These are phyloP conservation scores for Sonneratia alba DNA, from an alignment of 345 rosid species.

Conservation along the genomic window DNA sequence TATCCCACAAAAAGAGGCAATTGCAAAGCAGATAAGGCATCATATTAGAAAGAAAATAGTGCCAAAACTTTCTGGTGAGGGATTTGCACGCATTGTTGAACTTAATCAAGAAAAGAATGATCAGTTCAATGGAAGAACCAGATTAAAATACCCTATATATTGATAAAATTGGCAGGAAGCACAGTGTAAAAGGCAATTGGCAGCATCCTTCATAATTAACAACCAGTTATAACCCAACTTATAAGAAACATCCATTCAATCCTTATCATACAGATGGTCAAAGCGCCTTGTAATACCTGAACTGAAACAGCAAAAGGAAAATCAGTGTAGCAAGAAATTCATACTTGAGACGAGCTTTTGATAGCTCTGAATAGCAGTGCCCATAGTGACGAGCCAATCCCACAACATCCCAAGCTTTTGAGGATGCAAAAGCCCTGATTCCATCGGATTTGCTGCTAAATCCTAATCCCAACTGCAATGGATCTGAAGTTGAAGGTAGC, in stretches of 20 bases:
- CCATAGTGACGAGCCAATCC: constrained; percentile 44
- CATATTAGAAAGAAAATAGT: neutral
- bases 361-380: constrained; percentile 86
- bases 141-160: neutral
- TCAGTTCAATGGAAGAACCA: neutral
- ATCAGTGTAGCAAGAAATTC: neutral
- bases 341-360: constrained; percentile 95
- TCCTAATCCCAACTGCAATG: constrained; percentile 26
- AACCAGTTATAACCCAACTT: neutral
- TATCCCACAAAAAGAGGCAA: neutral
- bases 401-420: constrained; percentile 20
- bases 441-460: constrained; percentile 22
- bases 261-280: neutral
- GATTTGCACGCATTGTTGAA: neutral
- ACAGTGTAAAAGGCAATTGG: neutral
- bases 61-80: neutral
- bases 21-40: neutral
- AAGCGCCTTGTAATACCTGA: neutral
- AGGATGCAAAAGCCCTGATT: constrained; percentile 20
- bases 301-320: neutral
- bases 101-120: neutral
- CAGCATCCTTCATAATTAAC: neutral
- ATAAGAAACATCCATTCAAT: neutral
- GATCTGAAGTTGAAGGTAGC: constrained; percentile 9
- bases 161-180: neutral